These are phyloP conservation scores for Pinus taeda DNA, from an alignment of 75 land plant genomes.

Conservation along the genomic window DNA sequence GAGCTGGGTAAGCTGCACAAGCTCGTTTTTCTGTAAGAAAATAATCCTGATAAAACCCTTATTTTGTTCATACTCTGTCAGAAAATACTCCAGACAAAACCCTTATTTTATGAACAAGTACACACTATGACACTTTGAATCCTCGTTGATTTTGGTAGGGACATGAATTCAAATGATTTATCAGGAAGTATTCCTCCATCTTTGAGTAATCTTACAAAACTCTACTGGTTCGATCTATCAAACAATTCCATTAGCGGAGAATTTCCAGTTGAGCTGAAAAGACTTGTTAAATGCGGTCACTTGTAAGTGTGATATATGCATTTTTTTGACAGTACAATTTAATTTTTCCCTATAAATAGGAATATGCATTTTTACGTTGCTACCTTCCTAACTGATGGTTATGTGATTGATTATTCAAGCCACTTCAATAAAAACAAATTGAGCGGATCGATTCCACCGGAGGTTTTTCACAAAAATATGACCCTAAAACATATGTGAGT, in stretches of 20 bases:
- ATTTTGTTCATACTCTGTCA: too few relatives aligned
- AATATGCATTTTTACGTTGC: too few relatives aligned
- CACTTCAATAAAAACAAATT: conserved; percentile 73
- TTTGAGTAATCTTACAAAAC: conserved; percentile 54
- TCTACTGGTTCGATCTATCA: conserved; percentile 62
- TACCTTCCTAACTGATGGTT: too few relatives aligned
- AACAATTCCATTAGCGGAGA: conserved; percentile 59
- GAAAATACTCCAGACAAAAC: too few relatives aligned
- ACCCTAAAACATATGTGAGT: conserved; percentile 67
- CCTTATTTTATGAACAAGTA: not conserved
- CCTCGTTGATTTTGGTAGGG: conserved; percentile 25
- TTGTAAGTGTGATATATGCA: not conserved
- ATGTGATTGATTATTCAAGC: conserved; percentile 21
- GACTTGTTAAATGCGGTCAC: not conserved
- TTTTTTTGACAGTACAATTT: not conserved
- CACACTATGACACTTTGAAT: not conserved
- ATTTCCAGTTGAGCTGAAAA: conserved; percentile 42
- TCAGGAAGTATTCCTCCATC: conserved; percentile 58
- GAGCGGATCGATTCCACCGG: conserved; percentile 48
- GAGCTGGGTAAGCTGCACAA: conserved; percentile 46
- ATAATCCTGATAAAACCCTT: too few relatives aligned
- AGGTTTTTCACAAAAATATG: conserved; percentile 52
- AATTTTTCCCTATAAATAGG: not conserved
- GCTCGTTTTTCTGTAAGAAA: conserved; percentile 56
- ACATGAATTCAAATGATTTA: conserved; percentile 64